phyloP scores from a whole-genome alignment of 1,139 yeast genomes.

The Arxiozyma bovina region DNA sequence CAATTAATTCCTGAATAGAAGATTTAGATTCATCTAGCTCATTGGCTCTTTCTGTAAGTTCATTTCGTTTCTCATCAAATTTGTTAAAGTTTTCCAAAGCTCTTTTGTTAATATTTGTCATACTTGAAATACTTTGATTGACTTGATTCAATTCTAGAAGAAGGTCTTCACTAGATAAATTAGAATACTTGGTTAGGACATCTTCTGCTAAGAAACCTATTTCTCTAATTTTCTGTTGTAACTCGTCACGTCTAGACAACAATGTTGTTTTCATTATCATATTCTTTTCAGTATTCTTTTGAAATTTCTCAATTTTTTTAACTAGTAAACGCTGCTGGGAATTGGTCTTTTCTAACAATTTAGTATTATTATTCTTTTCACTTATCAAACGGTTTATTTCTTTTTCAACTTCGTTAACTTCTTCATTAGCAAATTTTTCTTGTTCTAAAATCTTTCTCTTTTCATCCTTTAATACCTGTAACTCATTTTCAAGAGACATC shows the following conservation, averaged over 20 bases:
- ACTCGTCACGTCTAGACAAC: slow-evolving; percentile 56
- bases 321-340: slow-evolving; percentile 48
- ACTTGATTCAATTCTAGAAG: slow-evolving; percentile 48
- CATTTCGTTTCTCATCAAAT: slow-evolving; percentile 66
- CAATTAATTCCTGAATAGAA: slow-evolving; percentile 66
- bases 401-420: slow-evolving; percentile 28
- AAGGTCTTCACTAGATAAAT: slow-evolving; percentile 43
- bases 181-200: slow-evolving; percentile 49
- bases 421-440: slow-evolving; percentile 10
- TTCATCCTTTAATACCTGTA: slow-evolving; percentile 25
- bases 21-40: slow-evolving; percentile 65
- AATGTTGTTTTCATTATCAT: slow-evolving; percentile 58
- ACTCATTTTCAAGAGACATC: slow-evolving; percentile 28
- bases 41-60: slow-evolving; percentile 51
- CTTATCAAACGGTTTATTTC: slow-evolving; percentile 25
- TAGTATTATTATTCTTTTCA: slow-evolving; percentile 33
- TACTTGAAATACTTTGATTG: slow-evolving; percentile 51
- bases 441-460: slow-evolving; percentile 11
- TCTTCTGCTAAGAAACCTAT: slow-evolving; percentile 85
- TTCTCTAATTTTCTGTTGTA: slow-evolving; percentile 67
- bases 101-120: slow-evolving; percentile 76
- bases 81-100: slow-evolving; percentile 79
- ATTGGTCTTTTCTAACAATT: slow-evolving; percentile 42
- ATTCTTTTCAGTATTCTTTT: slow-evolving; percentile 57
- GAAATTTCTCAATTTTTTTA: slow-evolving; percentile 51